A percentile compares a stretch with the other conserved stretches of the same genome.
Evolutionary conservation across 2,329 filamentous ascomycete genomes (phyloP).

Genomic region (Alternaria brassicicola): DNA sequence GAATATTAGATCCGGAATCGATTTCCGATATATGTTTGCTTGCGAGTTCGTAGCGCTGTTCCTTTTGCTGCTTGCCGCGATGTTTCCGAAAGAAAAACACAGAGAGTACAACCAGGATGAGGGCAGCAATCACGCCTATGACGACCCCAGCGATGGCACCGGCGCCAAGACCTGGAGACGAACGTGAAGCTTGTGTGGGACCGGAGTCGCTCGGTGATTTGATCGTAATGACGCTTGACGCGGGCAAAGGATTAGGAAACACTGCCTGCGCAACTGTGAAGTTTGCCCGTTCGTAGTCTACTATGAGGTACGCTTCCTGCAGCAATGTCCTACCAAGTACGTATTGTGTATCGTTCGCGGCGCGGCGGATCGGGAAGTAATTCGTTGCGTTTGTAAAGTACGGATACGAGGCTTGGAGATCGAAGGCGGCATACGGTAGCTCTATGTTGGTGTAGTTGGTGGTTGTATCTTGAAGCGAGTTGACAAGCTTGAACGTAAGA

Average conservation of each 20-base stretch:
- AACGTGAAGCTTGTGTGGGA: constrained; percentile 2
- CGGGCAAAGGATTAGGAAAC: constrained; percentile 39
- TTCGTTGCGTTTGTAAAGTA: constrained; percentile 65
- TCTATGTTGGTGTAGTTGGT: constrained; percentile 51
- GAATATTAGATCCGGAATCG: constrained; percentile 14
- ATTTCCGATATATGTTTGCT: constrained; percentile 28
- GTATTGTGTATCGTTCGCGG: constrained; percentile 61
- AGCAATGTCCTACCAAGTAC: constrained; percentile 71
- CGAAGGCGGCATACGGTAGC: constrained; percentile 57
- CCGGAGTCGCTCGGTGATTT: constrained; percentile 9
- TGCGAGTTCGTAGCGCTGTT: constrained; percentile 29
- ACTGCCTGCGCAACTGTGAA: constrained; percentile 54
- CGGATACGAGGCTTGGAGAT: constrained; percentile 56
- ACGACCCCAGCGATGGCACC: constrained; percentile 45
- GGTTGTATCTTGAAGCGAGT: constrained; percentile 38
- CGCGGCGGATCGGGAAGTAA: constrained; percentile 70
- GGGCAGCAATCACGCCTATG: constrained; percentile 25
- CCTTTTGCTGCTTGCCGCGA: constrained; percentile 9
- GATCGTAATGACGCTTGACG: constrained; percentile 39
- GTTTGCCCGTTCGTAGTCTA: constrained; percentile 55
- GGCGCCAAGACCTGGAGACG: constrained; percentile 23
- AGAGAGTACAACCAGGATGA: constrained; percentile 28
- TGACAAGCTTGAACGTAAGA: constrained; percentile 47
- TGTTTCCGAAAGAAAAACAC: constrained; percentile 33
- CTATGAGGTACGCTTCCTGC: constrained; percentile 65